Conservation (phyloP, 2,329 filamentous ascomycete species). For the Seiridium cupressi region DNA sequence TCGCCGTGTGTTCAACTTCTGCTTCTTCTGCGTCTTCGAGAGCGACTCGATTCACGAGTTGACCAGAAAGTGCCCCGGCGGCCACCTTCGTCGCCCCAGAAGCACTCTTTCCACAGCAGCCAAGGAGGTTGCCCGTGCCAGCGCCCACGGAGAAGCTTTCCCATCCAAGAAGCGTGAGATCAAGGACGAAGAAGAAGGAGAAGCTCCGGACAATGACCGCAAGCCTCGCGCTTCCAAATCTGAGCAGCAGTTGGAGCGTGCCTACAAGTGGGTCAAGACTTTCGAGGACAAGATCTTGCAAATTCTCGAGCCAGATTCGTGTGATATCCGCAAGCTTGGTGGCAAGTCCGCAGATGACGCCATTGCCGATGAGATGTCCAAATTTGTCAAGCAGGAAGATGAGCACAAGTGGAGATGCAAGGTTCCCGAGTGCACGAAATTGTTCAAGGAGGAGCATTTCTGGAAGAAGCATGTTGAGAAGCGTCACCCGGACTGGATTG, state of each 20-base stretch:
- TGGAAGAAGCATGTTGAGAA: constrained; percentile 99
- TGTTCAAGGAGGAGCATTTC: constrained; percentile 96
- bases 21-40: constrained; percentile 99
- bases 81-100: constrained; percentile 89
- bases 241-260: constrained; percentile 88
- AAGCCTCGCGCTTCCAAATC: constrained; percentile 74
- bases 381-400: constrained; percentile 95
- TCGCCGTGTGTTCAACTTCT: constrained; percentile 96
- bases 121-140: constrained; percentile 82
- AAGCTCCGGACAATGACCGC: constrained; percentile 65
- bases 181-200: constrained; percentile 62
- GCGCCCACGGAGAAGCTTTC: constrained; percentile 78
- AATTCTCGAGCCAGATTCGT: constrained; percentile 84
- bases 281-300: constrained; percentile 97
- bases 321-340: constrained; percentile 86
- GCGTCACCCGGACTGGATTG: constrained; percentile 85
- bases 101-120: constrained; percentile 80
- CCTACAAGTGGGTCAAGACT: constrained; percentile 98
- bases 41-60: constrained; percentile 96
- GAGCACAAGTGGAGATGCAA: constrained; percentile 97
- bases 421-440: constrained; percentile 90
- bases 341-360: constrained; percentile 85
- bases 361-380: constrained; percentile 78
- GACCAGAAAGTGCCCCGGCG: constrained; percentile 91
- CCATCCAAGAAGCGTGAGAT: constrained; percentile 74